Evolutionary conservation across 129 eudicot species (phyloP).

Genomic region (Solidago caesia): DNA sequence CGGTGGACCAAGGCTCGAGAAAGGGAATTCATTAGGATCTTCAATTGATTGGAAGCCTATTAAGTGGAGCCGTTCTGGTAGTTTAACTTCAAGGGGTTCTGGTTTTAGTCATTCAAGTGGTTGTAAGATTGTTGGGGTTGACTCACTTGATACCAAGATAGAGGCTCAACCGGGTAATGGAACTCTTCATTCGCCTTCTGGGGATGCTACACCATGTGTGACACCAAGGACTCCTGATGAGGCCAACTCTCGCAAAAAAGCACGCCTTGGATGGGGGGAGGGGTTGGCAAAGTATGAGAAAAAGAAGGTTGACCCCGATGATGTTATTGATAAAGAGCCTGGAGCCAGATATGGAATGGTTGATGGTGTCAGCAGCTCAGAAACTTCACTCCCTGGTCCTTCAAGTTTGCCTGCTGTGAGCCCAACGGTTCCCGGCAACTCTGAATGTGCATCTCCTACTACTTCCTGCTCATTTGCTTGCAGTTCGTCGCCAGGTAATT

Average conservation of each 20-base stretch:
- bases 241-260: slow-evolving; percentile 66
- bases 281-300: slow-evolving; percentile 97
- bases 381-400: slow-evolving; percentile 37
- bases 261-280: slow-evolving; percentile 98
- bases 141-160: slow-evolving; percentile 41
- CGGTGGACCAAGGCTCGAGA: slow-evolving; percentile 46
- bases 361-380: slow-evolving; percentile 37
- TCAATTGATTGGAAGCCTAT: slow-evolving; percentile 78
- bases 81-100: slow-evolving; percentile 74
- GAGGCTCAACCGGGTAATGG: slow-evolving; percentile 39
- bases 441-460: slow-evolving; percentile 76
- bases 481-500: slow-evolving; percentile 81
- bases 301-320: slow-evolving; percentile 80
- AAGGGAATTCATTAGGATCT: slow-evolving; percentile 50
- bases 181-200: slow-evolving; percentile 50
- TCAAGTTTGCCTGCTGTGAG: slow-evolving; percentile 47
- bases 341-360: slow-evolving; percentile 31
- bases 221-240: slow-evolving; percentile 59
- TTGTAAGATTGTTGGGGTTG: slow-evolving; percentile 65
- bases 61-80: slow-evolving; percentile 86
- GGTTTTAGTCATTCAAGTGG: slow-evolving; percentile 75
- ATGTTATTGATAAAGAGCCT: slow-evolving; percentile 45
- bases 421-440: slow-evolving; percentile 46
- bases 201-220: slow-evolving; percentile 50
- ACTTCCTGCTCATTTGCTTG: slow-evolving; percentile 93